Percentiles rank a stretch among this genome's conserved stretches.
phyloP scores from a whole-genome alignment of 2,329 filamentous ascomycete genomes.

The Penicillium sp. region DNA sequence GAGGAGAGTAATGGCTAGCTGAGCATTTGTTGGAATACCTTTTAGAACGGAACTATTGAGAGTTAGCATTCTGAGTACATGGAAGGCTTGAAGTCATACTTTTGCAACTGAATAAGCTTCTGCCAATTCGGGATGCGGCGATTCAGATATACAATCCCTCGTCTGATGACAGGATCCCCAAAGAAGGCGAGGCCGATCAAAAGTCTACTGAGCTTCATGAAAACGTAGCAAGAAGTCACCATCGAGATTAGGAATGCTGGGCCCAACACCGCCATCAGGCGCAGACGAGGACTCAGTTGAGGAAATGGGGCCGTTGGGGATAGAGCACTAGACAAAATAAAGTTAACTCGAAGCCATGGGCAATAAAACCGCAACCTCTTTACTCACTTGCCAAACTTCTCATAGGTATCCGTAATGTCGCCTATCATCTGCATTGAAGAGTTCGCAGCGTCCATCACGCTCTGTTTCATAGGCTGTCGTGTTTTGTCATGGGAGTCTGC shows the following conservation, averaged over 20 bases:
- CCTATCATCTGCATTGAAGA: slow-evolving; percentile 66
- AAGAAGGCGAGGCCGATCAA: slow-evolving; percentile 74
- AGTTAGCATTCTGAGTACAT: slow-evolving; percentile 15
- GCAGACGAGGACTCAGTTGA: slow-evolving; percentile 50
- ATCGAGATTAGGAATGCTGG: slow-evolving; percentile 54
- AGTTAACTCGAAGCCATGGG: not conserved
- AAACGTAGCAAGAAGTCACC: slow-evolving; percentile 57
- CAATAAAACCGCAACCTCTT: no score
- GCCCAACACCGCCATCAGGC: slow-evolving; percentile 53
- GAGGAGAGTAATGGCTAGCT: slow-evolving; percentile 75
- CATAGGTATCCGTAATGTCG: slow-evolving; percentile 61
- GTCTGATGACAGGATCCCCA: slow-evolving; percentile 68
- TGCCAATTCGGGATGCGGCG: slow-evolving; percentile 66
- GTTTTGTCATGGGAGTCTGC: slow-evolving; percentile 65
- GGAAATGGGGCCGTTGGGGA: slow-evolving; percentile 65
- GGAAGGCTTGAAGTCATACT: slow-evolving; percentile 33
- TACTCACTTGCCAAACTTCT: slow-evolving; percentile 59
- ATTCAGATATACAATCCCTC: slow-evolving; percentile 52
- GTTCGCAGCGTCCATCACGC: slow-evolving; percentile 73
- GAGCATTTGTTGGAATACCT: slow-evolving; percentile 81
- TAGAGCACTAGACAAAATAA: slow-evolving; percentile 47
- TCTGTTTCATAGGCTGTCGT: slow-evolving; percentile 71
- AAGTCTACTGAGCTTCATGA: slow-evolving; percentile 65
- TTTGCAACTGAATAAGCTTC: slow-evolving; percentile 69
- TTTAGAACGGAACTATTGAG: slow-evolving; percentile 64